Conservation (phyloP, 306 rosid species). For the Abrus precatorius region DNA sequence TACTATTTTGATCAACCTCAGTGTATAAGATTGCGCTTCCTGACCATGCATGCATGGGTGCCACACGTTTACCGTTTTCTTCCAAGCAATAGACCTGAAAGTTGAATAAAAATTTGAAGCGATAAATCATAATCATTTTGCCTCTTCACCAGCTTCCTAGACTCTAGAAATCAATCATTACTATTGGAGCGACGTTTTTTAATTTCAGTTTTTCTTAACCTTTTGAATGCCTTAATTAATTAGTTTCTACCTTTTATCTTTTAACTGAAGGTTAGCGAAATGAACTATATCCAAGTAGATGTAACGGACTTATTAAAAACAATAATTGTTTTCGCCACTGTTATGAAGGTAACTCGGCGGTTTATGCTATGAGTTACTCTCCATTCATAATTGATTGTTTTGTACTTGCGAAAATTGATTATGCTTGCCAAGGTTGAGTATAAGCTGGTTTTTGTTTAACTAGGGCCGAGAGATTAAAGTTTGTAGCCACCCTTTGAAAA, state of each 20-base stretch:
- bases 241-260: conserved; percentile 20
- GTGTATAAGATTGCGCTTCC: background rate
- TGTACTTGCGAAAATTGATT: background rate
- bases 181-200: background rate
- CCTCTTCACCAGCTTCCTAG: conserved; percentile 31
- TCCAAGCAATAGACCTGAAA: conserved; percentile 23
- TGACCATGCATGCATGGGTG: conserved; percentile 49
- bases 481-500: background rate
- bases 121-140: conserved; percentile 50
- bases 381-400: conserved; percentile 19
- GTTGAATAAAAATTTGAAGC: background rate
- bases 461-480: background rate
- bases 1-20: background rate
- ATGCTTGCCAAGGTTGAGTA: background rate
- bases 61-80: conserved; percentile 41
- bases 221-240: background rate
- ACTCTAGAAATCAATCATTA: conserved; percentile 27
- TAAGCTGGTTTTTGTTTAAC: too few relatives aligned
- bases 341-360: conserved; percentile 41
- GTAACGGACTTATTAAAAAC: conserved; percentile 44
- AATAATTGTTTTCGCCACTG: conserved; percentile 22
- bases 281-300: conserved; percentile 23
- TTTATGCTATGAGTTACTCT: conserved; percentile 26
- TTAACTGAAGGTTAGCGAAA: conserved; percentile 21
- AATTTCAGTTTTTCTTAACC: background rate